Conservation (phyloP, 305 asterid genomes). For the Solanum hybrid region DNA sequence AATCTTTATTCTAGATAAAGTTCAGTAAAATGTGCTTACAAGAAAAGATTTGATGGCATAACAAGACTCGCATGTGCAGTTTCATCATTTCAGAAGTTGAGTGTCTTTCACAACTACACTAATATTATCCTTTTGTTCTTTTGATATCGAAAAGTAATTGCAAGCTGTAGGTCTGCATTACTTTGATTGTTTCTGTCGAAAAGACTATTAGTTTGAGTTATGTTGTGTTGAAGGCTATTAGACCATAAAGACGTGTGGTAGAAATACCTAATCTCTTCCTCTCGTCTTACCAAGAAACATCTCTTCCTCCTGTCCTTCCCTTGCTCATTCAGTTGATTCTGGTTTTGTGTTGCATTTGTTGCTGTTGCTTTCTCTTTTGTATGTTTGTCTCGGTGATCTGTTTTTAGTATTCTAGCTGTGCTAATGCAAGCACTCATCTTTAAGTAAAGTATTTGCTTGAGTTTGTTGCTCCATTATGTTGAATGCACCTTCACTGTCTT, state of each 20-base stretch:
- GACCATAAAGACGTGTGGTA: neutral
- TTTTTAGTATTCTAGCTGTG: neutral
- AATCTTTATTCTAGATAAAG: neutral
- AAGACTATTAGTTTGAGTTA: neutral
- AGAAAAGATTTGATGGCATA: neutral
- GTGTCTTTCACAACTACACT: neutral
- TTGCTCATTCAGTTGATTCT: neutral
- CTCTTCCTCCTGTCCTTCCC: neutral
- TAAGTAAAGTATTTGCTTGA: neutral
- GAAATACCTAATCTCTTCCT: neutral
- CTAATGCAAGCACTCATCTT: neutral
- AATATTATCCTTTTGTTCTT: neutral
- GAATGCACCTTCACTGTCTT: neutral
- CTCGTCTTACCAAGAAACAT: neutral
- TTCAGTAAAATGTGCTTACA: neutral
- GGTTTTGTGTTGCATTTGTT: neutral
- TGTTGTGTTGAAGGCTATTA: neutral
- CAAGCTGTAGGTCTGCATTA: neutral
- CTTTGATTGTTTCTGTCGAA: neutral
- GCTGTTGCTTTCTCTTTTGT: neutral
- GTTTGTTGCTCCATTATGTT: neutral
- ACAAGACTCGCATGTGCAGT: neutral
- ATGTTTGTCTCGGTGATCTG: neutral
- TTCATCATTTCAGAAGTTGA: neutral
- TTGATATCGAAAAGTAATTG: neutral